These are phyloP conservation scores for Zasmidium citrigriseum DNA, from an alignment of 2,329 filamentous ascomycete genomes.

Conservation along the genomic window DNA sequence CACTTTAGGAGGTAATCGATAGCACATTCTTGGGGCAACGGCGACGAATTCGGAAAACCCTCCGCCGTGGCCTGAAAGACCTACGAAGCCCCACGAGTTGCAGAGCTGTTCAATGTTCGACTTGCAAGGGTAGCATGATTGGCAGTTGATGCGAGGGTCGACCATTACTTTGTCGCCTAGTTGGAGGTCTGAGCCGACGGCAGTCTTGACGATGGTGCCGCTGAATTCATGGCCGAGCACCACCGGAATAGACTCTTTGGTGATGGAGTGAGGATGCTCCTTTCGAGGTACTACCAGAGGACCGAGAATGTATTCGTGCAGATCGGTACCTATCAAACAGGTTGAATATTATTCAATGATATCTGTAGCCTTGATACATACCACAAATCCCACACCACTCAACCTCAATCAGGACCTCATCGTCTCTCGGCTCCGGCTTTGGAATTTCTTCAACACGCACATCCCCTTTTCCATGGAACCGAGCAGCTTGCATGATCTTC, in stretches of 20 bases:
- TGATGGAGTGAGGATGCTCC: slow-evolving; percentile 16
- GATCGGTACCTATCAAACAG: slow-evolving; percentile 18
- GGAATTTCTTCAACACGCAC: slow-evolving; percentile 24
- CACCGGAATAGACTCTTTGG: slow-evolving; percentile 13
- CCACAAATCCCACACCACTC: slow-evolving; percentile 26
- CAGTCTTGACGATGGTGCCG: slow-evolving; percentile 13
- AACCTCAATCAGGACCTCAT: slow-evolving; percentile 24
- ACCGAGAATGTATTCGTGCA: slow-evolving; percentile 26
- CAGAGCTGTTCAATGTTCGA: slow-evolving; percentile 14
- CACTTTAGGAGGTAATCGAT: slow-evolving; percentile 14
- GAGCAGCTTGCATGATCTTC: slow-evolving; percentile 22
- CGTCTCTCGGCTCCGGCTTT: slow-evolving; percentile 12
- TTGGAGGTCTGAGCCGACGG: slow-evolving; percentile 9
- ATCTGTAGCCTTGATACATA: too few relatives aligned
- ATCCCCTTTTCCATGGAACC: slow-evolving; percentile 23
- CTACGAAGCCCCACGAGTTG: slow-evolving; percentile 18
- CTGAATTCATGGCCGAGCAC: slow-evolving; percentile 24
- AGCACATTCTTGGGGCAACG: slow-evolving; percentile 18
- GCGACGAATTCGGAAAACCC: slow-evolving; percentile 20
- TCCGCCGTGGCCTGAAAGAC: slow-evolving; percentile 16
- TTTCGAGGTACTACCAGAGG: slow-evolving; percentile 17
- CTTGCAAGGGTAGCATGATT: slow-evolving; percentile 16
- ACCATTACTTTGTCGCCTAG: slow-evolving; percentile 20
- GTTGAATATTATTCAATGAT: too few relatives aligned
- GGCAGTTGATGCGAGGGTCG: slow-evolving; percentile 22